Conservation (phyloP, 148 eudicot species). For the Heliosperma pusillum region DNA sequence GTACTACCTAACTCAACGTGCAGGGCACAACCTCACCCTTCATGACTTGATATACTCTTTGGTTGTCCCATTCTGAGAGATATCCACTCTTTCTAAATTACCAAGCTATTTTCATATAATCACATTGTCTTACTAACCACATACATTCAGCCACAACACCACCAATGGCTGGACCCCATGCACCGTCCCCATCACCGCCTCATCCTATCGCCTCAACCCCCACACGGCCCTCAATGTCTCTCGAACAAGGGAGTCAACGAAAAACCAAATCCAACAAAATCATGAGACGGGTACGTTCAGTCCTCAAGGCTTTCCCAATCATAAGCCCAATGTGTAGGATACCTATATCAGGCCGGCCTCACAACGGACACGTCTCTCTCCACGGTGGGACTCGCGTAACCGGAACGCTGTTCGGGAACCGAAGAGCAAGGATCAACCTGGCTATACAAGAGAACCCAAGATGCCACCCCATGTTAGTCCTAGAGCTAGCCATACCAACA, state of each 20-base stretch:
- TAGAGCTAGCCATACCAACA: slow-evolving; percentile 74
- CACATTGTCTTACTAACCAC: neutral
- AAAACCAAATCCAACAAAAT: slow-evolving; percentile 53
- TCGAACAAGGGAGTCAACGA: slow-evolving; percentile 39
- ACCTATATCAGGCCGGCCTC: slow-evolving; percentile 39
- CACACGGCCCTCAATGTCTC: slow-evolving; percentile 28
- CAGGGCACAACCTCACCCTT: slow-evolving; percentile 21
- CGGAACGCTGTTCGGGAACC: slow-evolving; percentile 68
- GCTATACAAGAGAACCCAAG: slow-evolving; percentile 80
- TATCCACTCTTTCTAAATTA: neutral
- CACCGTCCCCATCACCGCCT: slow-evolving; percentile 31
- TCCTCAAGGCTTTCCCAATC: slow-evolving; percentile 67
- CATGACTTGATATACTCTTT: slow-evolving; percentile 23
- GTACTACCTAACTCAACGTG: slow-evolving; percentile 25
- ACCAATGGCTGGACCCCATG: slow-evolving; percentile 32
- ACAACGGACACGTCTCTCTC: slow-evolving; percentile 35
- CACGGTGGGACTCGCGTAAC: slow-evolving; percentile 68
- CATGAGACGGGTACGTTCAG: slow-evolving; percentile 53
- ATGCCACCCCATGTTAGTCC: slow-evolving; percentile 62
- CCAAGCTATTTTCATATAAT: neutral
- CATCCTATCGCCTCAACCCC: slow-evolving; percentile 19
- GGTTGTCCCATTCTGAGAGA: slow-evolving; percentile 1
- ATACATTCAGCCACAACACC: neutral
- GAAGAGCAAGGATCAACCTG: slow-evolving; percentile 60
- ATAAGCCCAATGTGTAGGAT: slow-evolving; percentile 61